These are phyloP conservation scores for Dillenia turbinata DNA, from an alignment of 164 flowering plant genomes.

Conservation along the genomic window DNA sequence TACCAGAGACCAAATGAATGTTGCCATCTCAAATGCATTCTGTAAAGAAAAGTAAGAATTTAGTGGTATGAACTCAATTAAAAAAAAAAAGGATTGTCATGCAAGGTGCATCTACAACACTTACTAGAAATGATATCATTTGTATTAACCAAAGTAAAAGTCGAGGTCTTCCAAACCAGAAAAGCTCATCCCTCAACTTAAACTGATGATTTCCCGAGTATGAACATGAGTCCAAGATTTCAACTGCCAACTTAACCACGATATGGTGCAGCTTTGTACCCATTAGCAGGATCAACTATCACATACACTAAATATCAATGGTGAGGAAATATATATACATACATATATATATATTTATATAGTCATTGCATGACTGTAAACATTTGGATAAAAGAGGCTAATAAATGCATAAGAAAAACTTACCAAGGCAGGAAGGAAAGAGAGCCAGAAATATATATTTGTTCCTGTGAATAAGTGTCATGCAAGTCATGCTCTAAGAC, in stretches of 20 bases:
- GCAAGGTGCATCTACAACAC: background rate
- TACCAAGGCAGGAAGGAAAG: constrained; percentile 78
- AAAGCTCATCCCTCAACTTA: constrained; percentile 80
- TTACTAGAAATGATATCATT: constrained; percentile 74
- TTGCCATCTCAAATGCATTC: constrained; percentile 95
- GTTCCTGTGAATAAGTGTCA: constrained; percentile 45
- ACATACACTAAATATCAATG: background rate
- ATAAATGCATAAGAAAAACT: constrained; percentile 17
- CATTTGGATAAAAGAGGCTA: background rate
- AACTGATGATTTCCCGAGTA: constrained; percentile 27
- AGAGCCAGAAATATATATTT: constrained; percentile 76
- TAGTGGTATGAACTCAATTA: constrained; percentile 1
- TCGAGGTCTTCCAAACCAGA: constrained; percentile 86
- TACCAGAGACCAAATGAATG: constrained; percentile 86
- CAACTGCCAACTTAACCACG: constrained; percentile 78
- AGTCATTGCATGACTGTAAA: no score
- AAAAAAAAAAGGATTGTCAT: background rate
- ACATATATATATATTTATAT: no score
- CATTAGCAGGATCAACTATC: constrained; percentile 63
- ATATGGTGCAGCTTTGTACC: constrained; percentile 83
- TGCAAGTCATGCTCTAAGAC: constrained; percentile 9
- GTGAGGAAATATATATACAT: no score
- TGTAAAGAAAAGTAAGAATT: constrained; percentile 33
- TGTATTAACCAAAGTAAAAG: constrained; percentile 65
- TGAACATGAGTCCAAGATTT: constrained; percentile 43